Evolutionary conservation across 2,329 filamentous ascomycete species (phyloP).

Genomic region (Neopestalotiopsis rosae): DNA sequence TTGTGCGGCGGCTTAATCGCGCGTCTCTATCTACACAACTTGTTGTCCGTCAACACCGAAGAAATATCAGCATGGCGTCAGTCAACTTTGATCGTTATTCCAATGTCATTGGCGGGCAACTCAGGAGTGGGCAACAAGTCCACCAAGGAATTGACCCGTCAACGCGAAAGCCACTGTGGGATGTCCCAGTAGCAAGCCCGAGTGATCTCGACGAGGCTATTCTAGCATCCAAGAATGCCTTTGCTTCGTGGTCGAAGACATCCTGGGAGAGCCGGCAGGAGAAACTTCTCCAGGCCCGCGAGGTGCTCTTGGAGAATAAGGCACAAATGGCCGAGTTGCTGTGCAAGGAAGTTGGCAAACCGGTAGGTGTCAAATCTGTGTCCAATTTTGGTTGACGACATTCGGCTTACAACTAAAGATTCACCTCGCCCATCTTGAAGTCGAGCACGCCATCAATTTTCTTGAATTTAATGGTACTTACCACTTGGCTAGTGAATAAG

Average conservation of each 20-base stretch:
- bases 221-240: conserved; percentile 2
- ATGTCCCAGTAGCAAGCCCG: not conserved
- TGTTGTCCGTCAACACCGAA: not conserved
- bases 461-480: conserved; percentile 5
- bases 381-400: not conserved
- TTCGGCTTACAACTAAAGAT: not conserved
- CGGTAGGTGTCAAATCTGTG: conserved; percentile 19
- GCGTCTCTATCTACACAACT: not conserved
- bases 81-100: conserved; percentile 1
- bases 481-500: too few relatives aligned
- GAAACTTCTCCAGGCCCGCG: not conserved
- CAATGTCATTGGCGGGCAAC: not conserved
- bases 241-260: not conserved
- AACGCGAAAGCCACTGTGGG: conserved; percentile 6
- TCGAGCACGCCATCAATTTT: conserved; percentile 12
- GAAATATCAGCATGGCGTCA: not conserved
- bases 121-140: not conserved
- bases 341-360: conserved; percentile 25
- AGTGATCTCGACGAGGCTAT: conserved; percentile 4
- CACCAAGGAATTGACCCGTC: conserved; percentile 10
- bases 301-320: not conserved
- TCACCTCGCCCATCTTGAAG: conserved; percentile 4
- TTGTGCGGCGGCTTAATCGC: not conserved
- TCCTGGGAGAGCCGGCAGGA: conserved; percentile 5
- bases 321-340: conserved; percentile 18